Evolutionary conservation across 2,329 filamentous ascomycete species (phyloP), one percentile per base, ranked within the genome.

Genomic region (Lachnellula suecica): DNA sequence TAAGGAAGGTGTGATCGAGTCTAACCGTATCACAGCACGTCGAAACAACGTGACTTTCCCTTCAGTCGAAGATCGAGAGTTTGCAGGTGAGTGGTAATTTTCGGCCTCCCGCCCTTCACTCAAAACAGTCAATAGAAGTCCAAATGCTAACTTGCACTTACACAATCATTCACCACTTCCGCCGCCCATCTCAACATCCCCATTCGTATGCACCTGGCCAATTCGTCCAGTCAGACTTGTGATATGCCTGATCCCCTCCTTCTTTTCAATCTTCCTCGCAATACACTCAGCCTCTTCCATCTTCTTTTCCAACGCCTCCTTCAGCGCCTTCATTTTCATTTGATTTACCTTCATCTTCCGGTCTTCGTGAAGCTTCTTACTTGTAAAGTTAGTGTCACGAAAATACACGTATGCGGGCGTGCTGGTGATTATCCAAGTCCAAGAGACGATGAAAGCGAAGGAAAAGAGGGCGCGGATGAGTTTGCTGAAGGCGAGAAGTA

Each of bases 181-280:
- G 11, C 11, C 35, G 17, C 35, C 35, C 35, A 15, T 38, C 10
- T 42, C 38, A 42, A 42, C 34, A 38, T 23, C 72, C 89, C 47
- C 47, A 49, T 37, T 44, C 38, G 17, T 15, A n/a, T n/a, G 3
- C 10, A 24, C 15, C 10, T 19, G 6, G 11, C 9, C 38, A 13
- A 23, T 3, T 20, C 38, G n/a, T 9, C 35, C n/a, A n/a, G 9
- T n/a, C 4, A 38, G 5, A 38, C 35, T 19, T 9, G 13, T 38
- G 4, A 8, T 17, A 13, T 38, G 4, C 35, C 35, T 38, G 15
- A 5, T 17, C 35, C 35, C 35, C 35, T 38, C 17, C 9, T n/a
- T 17, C 10, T 42, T n/a, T n/a, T 37, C 34, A 37, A 37, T 9
- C n/a, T 37, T 20, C 38, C 20, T 23, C 11, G 20, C 20, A 22